A percentile compares a stretch with the other conserved stretches of the same genome.
Conservation (phyloP, 441 rosid genomes). For the Croton setiger region DNA sequence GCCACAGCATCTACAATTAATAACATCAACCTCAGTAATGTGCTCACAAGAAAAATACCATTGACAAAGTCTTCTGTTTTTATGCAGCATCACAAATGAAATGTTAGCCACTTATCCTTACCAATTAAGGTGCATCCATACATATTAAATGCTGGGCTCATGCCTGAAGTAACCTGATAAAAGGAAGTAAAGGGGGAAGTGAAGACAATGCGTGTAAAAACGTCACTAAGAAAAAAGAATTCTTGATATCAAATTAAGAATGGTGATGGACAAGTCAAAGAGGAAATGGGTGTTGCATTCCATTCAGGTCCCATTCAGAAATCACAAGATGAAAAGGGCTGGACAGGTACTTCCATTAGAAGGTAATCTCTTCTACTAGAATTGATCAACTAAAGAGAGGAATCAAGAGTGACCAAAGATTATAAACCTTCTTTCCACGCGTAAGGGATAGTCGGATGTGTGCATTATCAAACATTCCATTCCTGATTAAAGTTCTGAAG, state of each 20-base stretch:
- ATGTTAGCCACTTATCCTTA: constrained; percentile 29
- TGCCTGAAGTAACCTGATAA: constrained; percentile 76
- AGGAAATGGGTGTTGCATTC: no score
- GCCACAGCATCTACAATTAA: neutral
- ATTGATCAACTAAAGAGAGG: neutral
- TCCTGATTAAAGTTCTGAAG: constrained; percentile 68
- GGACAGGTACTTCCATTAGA: no score
- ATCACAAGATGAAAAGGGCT: no score
- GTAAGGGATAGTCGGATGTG: constrained; percentile 85
- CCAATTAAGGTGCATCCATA: constrained; percentile 86
- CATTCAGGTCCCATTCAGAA: no score
- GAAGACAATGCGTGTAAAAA: constrained; percentile 5
- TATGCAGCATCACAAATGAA: constrained; percentile 6
- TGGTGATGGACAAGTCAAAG: neutral
- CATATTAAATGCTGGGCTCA: constrained; percentile 83
- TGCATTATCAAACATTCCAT: constrained; percentile 84
- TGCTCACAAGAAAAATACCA: neutral
- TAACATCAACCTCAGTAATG: neutral
- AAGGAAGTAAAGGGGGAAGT: constrained; percentile 8
- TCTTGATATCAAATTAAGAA: neutral
- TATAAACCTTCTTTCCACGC: constrained; percentile 73
- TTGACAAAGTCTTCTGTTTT: neutral
- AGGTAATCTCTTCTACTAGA: no score
- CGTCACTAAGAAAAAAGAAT: neutral
- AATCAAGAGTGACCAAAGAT: neutral